These are phyloP conservation scores for Hypsizygus ulmarius DNA, from an alignment of 1,284 basidiomycete genomes.

Conservation along the genomic window DNA sequence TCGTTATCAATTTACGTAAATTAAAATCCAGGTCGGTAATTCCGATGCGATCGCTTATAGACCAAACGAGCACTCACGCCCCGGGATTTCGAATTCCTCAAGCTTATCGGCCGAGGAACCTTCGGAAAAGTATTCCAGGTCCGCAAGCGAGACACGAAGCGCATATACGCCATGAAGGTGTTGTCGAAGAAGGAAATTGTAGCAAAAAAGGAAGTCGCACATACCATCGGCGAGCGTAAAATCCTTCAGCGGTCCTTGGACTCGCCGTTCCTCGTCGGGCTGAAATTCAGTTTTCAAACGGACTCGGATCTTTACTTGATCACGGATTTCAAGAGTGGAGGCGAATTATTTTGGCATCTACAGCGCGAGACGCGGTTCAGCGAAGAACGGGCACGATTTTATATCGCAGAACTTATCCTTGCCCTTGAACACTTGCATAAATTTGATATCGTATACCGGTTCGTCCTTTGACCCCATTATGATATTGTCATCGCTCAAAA, in stretches of 20 bases:
- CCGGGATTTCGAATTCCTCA: slow-evolving; percentile 97
- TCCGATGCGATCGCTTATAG: slow-evolving; percentile 35
- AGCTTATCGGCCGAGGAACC: slow-evolving; percentile 97
- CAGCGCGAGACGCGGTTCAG: slow-evolving; percentile 92
- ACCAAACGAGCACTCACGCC: slow-evolving; percentile 81
- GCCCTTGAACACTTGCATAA: slow-evolving; percentile 96
- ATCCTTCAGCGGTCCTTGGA: slow-evolving; percentile 94
- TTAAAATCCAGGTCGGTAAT: slow-evolving; percentile 25
- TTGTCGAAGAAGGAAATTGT: slow-evolving; percentile 98
- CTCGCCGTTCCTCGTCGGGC: slow-evolving; percentile 95
- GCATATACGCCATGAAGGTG: slow-evolving; percentile 99
- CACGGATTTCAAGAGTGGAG: slow-evolving; percentile 98
- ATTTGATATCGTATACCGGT: slow-evolving; percentile 96
- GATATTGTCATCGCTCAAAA: slow-evolving; percentile 1
- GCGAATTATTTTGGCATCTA: slow-evolving; percentile 97
- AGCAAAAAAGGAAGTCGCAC: slow-evolving; percentile 98
- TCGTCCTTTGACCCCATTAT: slow-evolving; percentile 27
- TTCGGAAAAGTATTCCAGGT: slow-evolving; percentile 99
- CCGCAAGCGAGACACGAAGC: slow-evolving; percentile 94
- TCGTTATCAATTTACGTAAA: slow-evolving; percentile 22
- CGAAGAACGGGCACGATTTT: slow-evolving; percentile 92
- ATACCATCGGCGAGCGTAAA: slow-evolving; percentile 99
- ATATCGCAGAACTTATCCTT: slow-evolving; percentile 91
- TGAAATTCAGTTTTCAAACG: slow-evolving; percentile 99
- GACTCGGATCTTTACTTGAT: slow-evolving; percentile 95